Conservation (phyloP, 1,139 yeast genomes). For the Kodamaea plutei region DNA sequence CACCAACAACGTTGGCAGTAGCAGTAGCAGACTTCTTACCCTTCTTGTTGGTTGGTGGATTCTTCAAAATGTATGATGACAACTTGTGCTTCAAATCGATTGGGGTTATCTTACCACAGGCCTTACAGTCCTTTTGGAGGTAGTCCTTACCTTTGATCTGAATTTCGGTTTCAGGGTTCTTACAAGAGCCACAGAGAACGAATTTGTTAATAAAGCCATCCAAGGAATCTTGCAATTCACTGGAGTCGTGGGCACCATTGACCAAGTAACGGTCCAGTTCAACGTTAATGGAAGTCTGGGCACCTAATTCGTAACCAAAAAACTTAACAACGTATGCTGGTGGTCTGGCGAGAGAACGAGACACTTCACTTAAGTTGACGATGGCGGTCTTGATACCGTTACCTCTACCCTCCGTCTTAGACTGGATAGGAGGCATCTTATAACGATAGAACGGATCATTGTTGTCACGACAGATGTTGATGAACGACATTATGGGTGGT, state of each 20-base stretch:
- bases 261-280: slow-evolving; percentile 83
- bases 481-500: slow-evolving; percentile 62
- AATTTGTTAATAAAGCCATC: slow-evolving; percentile 93
- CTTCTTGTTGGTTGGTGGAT: slow-evolving; percentile 73
- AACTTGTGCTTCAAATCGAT: slow-evolving; percentile 87
- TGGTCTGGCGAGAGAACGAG: slow-evolving; percentile 92
- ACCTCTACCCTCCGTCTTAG: slow-evolving; percentile 98
- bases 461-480: slow-evolving; percentile 95
- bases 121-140: slow-evolving; percentile 92
- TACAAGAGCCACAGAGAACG: slow-evolving; percentile 91
- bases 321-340: slow-evolving; percentile 87
- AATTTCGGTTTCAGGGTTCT: slow-evolving; percentile 96
- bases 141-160: slow-evolving; percentile 72
- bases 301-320: slow-evolving; percentile 96
- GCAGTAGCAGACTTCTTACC: slow-evolving; percentile 81
- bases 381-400: slow-evolving; percentile 98
- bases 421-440: slow-evolving; percentile 96
- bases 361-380: slow-evolving; percentile 85
- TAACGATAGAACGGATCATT: slow-evolving; percentile 98
- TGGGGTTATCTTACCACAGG: slow-evolving; percentile 88
- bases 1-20: slow-evolving; percentile 86
- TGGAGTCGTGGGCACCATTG: slow-evolving; percentile 92
- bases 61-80: slow-evolving; percentile 81
- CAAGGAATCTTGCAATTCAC: slow-evolving; percentile 85
- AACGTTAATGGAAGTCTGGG: slow-evolving; percentile 82